Base-by-base conservation (phyloP, 2,329 filamentous ascomycete genomes). In the Colletotrichum sp. region DNA sequence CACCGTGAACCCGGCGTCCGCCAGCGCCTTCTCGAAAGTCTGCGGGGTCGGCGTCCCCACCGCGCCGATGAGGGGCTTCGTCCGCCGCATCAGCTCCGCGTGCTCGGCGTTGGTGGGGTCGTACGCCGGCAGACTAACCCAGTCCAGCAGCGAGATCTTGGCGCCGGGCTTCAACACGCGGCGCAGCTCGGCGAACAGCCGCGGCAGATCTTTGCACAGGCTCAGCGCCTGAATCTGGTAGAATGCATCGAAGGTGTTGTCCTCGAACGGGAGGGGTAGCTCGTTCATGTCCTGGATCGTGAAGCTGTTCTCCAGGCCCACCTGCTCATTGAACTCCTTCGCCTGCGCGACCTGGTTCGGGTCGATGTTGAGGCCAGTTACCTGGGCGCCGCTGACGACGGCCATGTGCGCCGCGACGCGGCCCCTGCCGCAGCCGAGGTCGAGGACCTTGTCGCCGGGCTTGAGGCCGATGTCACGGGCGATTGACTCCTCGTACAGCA, bases 151-250 rank as follows among this genome's bases (percentile, higher is more conserved):
- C 4, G 88, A 87, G 76, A 90, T 85, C 78, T 84, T 86, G 13
- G 88, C 86, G 16, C 88, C 88, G 1, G 89, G 89, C 80, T 88
- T 88, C 68, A 90, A 78, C 6, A 90, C 82, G 21, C 89, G 85
- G 79, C 84, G 86, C 68, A 90, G 82, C 80, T 90, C 89, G 65
- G 81, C 81, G 82, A 90, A 89, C 13, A 90, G 83, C 9, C 83
- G 81, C 4, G 83, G 79, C 3, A 87, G 83, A 69, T 90, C 87
- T 76, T 88, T 88, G 84, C 87, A 90, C 34, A 86, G 87, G 84
- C 85, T 92, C 80, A 86, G 88, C 71, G 83, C 92, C 85, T 86
- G 92, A 87, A 86, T 93, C 88, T 87, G 89, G 85, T 87, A 90
- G 75, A 90, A 90, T 34, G 85, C 88, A 72, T 90, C 88, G 79